Evolutionary conservation across 148 eudicot species (phyloP), one percentile per base, ranked within the genome.

Genomic region (Hydrangea macrophylla): DNA sequence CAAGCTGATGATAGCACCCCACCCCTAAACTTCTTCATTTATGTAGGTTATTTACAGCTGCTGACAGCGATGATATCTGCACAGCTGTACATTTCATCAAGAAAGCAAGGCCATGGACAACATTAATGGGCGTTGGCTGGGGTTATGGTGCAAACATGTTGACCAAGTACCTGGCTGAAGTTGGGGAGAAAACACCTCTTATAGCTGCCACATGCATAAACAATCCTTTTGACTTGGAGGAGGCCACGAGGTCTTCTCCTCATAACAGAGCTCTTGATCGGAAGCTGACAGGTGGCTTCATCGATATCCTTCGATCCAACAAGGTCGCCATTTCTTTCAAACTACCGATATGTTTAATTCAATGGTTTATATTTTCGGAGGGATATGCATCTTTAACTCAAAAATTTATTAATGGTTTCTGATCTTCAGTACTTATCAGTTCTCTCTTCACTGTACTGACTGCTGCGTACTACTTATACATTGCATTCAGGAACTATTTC

Each of bases 81-180:
- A 85, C 90, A 64, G 90, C 96, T 75, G 68, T 90, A 76, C 90
- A 78, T 65, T 94, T 71, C 67, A 72, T 94, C 65, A 87, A 80
- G 28, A 90, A 72, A 73, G 82, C 82, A 75, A 88, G 98, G 67
- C 93, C 97, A 60, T 87, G 97, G 92, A 85, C 97, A 70, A 85
- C 99, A 60, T 70, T 90, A 75, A 83, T 84, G 85, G 90, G 76
- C 32, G 90, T 90, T 79, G 99, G 91, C 73, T 90, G 90, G 92
- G 97, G 92, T 56, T 94, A 79, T 88, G 99, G 99, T 70, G 96
- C 99, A 55, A 94, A 88, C 72, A 94, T 94, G 92, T 68, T 94
- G 80, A 94, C 97, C 9, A 94, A 94, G 75, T 90, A 94, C 76
- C 88, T 94, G 56, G 91, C 92, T 31, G 97, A 88, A 80, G 90